Conservation (phyloP, 2,329 filamentous ascomycete species). For the Cercospora sesami region DNA sequence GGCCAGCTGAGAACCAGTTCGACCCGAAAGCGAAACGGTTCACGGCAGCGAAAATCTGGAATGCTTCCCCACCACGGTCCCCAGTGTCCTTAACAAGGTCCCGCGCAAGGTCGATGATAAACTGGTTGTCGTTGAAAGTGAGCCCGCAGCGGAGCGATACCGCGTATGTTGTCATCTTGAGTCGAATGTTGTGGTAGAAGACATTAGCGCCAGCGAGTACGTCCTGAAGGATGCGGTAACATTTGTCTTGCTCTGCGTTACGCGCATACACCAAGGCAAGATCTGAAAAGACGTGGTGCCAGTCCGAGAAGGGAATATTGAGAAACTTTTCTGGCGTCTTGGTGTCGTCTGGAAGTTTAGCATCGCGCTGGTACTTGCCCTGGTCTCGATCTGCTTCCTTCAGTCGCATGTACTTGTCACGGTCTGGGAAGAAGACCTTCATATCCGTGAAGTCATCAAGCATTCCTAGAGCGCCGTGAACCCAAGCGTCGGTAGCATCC, state of each 20-base stretch:
- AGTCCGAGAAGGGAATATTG: slow-evolving; percentile 76
- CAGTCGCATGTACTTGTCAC: slow-evolving; percentile 52
- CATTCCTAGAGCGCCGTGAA: slow-evolving; percentile 59
- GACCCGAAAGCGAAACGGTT: slow-evolving; percentile 72
- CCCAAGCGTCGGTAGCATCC: slow-evolving; percentile 56
- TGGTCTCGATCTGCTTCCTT: slow-evolving; percentile 40
- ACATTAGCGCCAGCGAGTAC: slow-evolving; percentile 75
- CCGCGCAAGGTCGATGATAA: slow-evolving; percentile 71
- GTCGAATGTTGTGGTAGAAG: slow-evolving; percentile 62
- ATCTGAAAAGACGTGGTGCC: slow-evolving; percentile 88
- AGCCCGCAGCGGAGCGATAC: slow-evolving; percentile 67
- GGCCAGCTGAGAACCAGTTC: slow-evolving; percentile 75
- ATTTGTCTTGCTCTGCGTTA: slow-evolving; percentile 65
- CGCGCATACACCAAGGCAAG: slow-evolving; percentile 77
- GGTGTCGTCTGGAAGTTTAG: slow-evolving; percentile 39
- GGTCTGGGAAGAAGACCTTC: slow-evolving; percentile 57
- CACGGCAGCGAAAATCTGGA: slow-evolving; percentile 78
- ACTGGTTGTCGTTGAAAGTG: slow-evolving; percentile 72
- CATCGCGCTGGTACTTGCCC: slow-evolving; percentile 6
- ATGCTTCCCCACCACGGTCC: slow-evolving; percentile 72
- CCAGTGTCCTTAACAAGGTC: slow-evolving; percentile 78
- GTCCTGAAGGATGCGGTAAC: slow-evolving; percentile 77
- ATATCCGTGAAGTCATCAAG: slow-evolving; percentile 62
- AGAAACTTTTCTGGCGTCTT: slow-evolving; percentile 60
- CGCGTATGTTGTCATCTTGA: slow-evolving; percentile 34